Evolutionary conservation across 2,329 filamentous ascomycete species (phyloP), one percentile per base, ranked within the genome.

Genomic region (Thielaviopsis populi): DNA sequence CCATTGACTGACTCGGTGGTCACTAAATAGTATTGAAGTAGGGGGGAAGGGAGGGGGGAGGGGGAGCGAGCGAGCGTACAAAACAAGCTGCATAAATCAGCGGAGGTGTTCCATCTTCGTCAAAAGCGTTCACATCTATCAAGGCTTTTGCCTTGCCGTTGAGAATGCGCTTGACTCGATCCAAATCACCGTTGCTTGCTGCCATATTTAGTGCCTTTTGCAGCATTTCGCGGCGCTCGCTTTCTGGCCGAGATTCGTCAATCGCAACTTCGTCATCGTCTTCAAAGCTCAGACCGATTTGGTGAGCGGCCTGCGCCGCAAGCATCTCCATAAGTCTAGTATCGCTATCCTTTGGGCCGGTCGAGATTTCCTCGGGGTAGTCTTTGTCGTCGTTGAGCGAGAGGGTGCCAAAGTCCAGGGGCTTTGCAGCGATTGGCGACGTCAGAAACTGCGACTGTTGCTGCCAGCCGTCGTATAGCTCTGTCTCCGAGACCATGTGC

Each of bases 381-480:
- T 63, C 58, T 11, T 42, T 66, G 67, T 84, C 79, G 73, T 95
- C 88, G 73, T 96, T 84, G 54, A 96, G 80, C 11, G 90, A 84
- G 50, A 97, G 83, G 72, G 89, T 89, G 71, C 77, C 79, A 76
- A 96, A 96, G 71, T 84, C 85, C 60, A 95, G 78, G 10, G 92
- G 89, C 72, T 90, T 92, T 63, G 91, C 88, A 53, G 89, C 80
- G 66, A 91, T 85, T 24, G 92, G 91, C 3, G 86, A 89, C 3
- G 90, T 95, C 68, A 97, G 80, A 75, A 96, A 96, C 76, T 96
- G 91, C 54, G 92, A 96, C 79, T 96, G 90, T 68, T 92, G 92
- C 85, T 97, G 91, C 94, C 94, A 99, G 69, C 90, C 94, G 81
- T 99, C 94, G 74, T 97, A 99, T 77, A 96, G 90, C 78, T 97